phyloP scores from a whole-genome alignment of 2,329 filamentous ascomycete genomes.

The Penicillium sp. region DNA sequence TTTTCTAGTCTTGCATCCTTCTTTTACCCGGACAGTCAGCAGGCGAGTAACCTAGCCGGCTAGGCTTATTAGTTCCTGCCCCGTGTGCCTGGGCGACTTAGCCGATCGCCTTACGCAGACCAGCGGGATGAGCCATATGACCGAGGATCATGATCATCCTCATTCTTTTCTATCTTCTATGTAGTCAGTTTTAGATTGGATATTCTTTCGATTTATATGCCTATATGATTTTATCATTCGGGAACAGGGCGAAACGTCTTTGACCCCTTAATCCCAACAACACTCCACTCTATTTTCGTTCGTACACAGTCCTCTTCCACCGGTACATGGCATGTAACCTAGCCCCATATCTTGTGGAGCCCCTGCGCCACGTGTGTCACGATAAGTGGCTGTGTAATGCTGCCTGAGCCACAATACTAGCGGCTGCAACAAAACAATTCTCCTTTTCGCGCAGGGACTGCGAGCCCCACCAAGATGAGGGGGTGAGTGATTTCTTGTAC shows the following conservation, averaged over 20 bases:
- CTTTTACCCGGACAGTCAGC: slow-evolving; percentile 33
- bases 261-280: not conserved
- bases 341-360: not conserved
- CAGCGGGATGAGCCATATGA: not conserved
- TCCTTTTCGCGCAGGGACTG: not conserved
- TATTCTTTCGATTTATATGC: not conserved
- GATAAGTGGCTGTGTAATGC: slow-evolving; percentile 22
- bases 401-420: slow-evolving; percentile 10
- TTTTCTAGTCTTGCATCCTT: slow-evolving; percentile 46
- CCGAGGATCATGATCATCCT: not conserved
- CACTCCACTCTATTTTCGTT: not conserved
- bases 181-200: not conserved
- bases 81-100: not conserved
- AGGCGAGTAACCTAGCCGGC: slow-evolving; percentile 32
- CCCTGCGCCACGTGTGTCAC: slow-evolving; percentile 22
- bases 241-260: not conserved
- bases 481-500: not conserved
- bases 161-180: not conserved
- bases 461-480: not conserved
- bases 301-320: not conserved
- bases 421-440: not conserved
- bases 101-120: not conserved
- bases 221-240: not conserved
- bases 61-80: slow-evolving; percentile 1
- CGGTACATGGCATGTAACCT: not conserved